phyloP scores from a whole-genome alignment of 495 filamentous ascomycete genomes.

The Neurospora terricola region DNA sequence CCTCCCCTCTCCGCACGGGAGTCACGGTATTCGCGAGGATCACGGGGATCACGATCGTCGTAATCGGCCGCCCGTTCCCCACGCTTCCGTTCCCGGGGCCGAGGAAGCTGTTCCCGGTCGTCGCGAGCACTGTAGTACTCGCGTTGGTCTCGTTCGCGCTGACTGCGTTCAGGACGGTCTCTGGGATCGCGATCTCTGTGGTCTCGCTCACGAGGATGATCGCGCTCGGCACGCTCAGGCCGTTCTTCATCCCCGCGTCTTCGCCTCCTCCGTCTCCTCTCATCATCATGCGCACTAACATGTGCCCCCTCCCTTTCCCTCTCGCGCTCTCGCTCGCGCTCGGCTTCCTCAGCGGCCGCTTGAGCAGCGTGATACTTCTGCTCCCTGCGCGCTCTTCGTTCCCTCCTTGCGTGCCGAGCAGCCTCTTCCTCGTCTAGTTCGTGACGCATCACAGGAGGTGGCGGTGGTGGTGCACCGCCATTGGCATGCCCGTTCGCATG shows the following conservation, averaged over 20 bases:
- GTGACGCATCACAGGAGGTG: slow-evolving; percentile 21
- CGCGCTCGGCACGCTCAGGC: not conserved
- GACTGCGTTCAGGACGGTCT: slow-evolving; percentile 12
- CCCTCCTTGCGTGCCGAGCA: slow-evolving; percentile 35
- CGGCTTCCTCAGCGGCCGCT: slow-evolving; percentile 31
- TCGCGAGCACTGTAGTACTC: not conserved
- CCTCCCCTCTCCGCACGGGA: not conserved
- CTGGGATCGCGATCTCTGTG: slow-evolving; percentile 3
- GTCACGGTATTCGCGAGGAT: not conserved
- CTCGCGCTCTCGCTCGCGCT: slow-evolving; percentile 27
- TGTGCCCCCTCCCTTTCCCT: slow-evolving; percentile 6
- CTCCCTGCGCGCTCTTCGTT: slow-evolving; percentile 16
- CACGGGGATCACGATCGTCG: not conserved
- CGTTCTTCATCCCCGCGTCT: not conserved
- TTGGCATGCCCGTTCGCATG: slow-evolving; percentile 13
- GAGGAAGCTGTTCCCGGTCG: not conserved
- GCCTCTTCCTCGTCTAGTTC: slow-evolving; percentile 33
- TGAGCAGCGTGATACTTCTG: slow-evolving; percentile 29
- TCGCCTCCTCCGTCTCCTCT: not conserved
- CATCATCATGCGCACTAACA: not conserved
- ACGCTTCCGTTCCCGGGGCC: not conserved
- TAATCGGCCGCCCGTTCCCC: not conserved
- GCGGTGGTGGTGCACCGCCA: not conserved
- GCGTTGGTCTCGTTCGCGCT: not conserved
- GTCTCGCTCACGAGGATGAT: slow-evolving; percentile 9